Evolutionary conservation across 2,329 filamentous ascomycete species (phyloP), one percentile per base, ranked within the genome.

Genomic region (Colletotrichum tropicicola): DNA sequence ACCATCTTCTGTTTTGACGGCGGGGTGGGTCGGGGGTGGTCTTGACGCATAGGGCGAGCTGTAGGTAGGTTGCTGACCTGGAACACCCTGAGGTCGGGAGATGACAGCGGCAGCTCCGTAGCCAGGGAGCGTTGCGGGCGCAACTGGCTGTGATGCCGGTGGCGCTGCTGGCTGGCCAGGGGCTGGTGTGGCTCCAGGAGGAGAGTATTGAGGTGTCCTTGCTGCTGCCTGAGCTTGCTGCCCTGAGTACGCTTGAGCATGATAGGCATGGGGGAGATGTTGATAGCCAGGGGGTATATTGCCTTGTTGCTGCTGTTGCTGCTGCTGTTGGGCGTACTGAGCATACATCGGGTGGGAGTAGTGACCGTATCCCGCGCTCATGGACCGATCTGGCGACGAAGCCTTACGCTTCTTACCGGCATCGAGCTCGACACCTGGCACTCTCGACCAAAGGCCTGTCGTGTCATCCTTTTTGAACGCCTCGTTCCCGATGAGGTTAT

Each of bases 401-500:
- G 82, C 80, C 71, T 87, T 87, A 68, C 86, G 84, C 74, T 88
- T 88, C 78, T 88, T 88, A 44, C 86, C 86, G 10, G 85, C 85
- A 60, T 89, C 87, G 19, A 89, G 78, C 68, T 87, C 85, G 25
- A 89, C 82, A 2, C 85, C 86, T 2, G 83, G 83, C 21, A 88
- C 83, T 35, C 87, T 85, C 63, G 80, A 83, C 87, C 87, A 89
- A 19, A 86, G 76, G 44, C 85, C 82, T 1, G 83, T 86, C 27
- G 82, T 80, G 37, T 87, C 85, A 65, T 86, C 83, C 73, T 89
- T 89, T 68, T 79, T 81, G 72, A 89, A 89, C 6, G 86, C 87
- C 68, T 86, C 84, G 71, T 89, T 89, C 3, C 86, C 86, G 68
- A 89, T 87, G 27, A 89, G 80, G 60, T 89, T 89, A 70, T 89